Evolutionary conservation across 139 green algal genomes (phyloP), one percentile per base, ranked within the genome.

Genomic region (Astrephomene gubernaculifera): DNA sequence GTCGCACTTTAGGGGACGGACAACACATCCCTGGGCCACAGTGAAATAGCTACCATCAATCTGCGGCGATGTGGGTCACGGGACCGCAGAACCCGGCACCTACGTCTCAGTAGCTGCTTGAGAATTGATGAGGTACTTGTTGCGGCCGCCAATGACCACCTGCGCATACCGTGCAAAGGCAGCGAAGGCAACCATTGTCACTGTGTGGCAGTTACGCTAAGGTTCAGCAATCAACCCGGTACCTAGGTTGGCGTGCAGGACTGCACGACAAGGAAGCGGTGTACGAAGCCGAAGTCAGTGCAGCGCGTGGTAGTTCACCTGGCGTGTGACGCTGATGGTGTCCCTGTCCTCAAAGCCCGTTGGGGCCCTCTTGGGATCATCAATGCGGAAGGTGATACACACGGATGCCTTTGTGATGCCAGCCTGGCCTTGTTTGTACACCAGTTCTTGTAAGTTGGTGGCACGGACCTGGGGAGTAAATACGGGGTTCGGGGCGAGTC

Each of bases 121-220:
- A 0, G 97, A 97, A 67, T 99, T 99, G 91, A 99, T 99, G 0
- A 97, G 86, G 90, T 99, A 99, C 92, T 99, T 99, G 94, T 98
- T 98, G 14, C 96, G 87, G 0, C 97, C 97, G 9, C 96, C 98
- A 72, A 99, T 98, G 10, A 99, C 95, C 60, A 99, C 91, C 95
- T 98, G 93, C 81, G 82, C 17, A 19, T 33, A 36, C 25, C 8
- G 21, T 17, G 12, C 49, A 12, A 57, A 57, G 49, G 49, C 49
- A 57, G 63, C n/a, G n/a, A n/a, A n/a, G n/a, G n/a, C n/a, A n/a
- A n/a, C n/a, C n/a, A n/a, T n/a, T n/a, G n/a, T n/a, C n/a, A n/a
- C n/a, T n/a, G n/a, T n/a, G n/a, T n/a, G n/a, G n/a, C n/a, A n/a
- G n/a, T n/a, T n/a, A n/a, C n/a, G n/a, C n/a, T n/a, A n/a, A n/a